Percentiles rank a stretch among this genome's conserved stretches.
These are phyloP conservation scores for Suillus occidentalis DNA, from an alignment of 768 basidiomycete species.

Conservation along the genomic window DNA sequence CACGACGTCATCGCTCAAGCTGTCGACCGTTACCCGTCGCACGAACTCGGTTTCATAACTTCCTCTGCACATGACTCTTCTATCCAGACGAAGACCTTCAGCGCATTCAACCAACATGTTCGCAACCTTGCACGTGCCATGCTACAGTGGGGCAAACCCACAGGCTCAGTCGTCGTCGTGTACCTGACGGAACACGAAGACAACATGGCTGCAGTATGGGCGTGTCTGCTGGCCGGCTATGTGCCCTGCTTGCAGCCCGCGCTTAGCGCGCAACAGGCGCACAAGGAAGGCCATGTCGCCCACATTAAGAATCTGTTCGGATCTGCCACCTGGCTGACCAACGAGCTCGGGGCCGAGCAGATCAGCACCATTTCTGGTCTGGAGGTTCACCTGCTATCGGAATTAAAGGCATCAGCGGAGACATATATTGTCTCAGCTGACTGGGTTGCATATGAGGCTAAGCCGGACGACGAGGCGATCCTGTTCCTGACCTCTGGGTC, in stretches of 20 bases:
- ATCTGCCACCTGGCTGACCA: slow-evolving; percentile 32
- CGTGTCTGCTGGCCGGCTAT: slow-evolving; percentile 30
- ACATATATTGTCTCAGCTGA: slow-evolving; percentile 5
- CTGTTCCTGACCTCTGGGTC: slow-evolving; percentile 44
- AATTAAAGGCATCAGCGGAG: slow-evolving; percentile 18
- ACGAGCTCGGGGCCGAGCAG: slow-evolving; percentile 27
- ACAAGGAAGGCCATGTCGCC: slow-evolving; percentile 28
- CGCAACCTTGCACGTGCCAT: slow-evolving; percentile 24
- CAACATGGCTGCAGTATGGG: slow-evolving; percentile 34
- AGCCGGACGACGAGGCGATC: slow-evolving; percentile 31
- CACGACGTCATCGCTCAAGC: slow-evolving; percentile 25
- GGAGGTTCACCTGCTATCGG: slow-evolving; percentile 26
- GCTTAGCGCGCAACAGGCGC: slow-evolving; percentile 32
- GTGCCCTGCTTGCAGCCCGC: slow-evolving; percentile 34
- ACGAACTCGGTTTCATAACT: slow-evolving; percentile 27
- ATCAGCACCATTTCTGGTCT: slow-evolving; percentile 22
- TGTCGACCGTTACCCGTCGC: slow-evolving; percentile 20
- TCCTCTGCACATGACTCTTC: slow-evolving; percentile 33
- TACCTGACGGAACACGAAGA: slow-evolving; percentile 35
- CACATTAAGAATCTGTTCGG: slow-evolving; percentile 31
- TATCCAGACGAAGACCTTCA: slow-evolving; percentile 26
- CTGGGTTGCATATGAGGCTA: slow-evolving; percentile 20
- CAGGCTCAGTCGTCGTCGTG: slow-evolving; percentile 26
- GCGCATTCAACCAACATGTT: slow-evolving; percentile 17
- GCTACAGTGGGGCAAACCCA: slow-evolving; percentile 23